Base-by-base conservation (phyloP, 2,329 filamentous ascomycete genomes). In the Ceratocystis destructans region DNA sequence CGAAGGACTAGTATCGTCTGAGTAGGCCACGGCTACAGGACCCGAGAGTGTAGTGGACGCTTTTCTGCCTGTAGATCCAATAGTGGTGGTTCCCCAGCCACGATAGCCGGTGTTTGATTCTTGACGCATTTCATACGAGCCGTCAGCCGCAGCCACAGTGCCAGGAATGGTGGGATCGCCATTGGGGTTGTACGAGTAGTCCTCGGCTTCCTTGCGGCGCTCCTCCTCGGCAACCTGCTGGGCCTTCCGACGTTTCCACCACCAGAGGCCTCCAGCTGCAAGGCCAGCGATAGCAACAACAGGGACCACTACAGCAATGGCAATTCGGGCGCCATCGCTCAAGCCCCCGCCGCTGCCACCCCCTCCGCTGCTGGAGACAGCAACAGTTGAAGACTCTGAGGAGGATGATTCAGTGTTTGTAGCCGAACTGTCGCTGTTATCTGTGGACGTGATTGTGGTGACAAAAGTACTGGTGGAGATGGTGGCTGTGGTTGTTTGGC, bases 161-260 rank as follows among this genome's bases (percentile, higher is more conserved):
- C 78, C 77, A 5, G 77, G 82, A 12, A 96, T 80, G 0, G 88
- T 90, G 0, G 92, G 90, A 73, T 96, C 92, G 68, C 91, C 87
- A 76, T 97, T 97, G n/a, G 94, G 94, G 75, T 97, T 97, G 79
- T 92, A 97, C 41, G 89, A 87, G 74, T 97, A 97, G 73, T 97
- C 94, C 75, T 97, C 93, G 10, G 96, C 91, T 76, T 99, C 94
- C 78, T 96, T 96, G 69, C 92, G 85, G 63, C 94, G 85, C 72
- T 92, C 85, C 74, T 96, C 94, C 73, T 94, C 90, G 15, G 87
- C 88, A 69, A 85, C 84, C 79, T 90, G 94, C 70, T 87, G 85
- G 72, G 89, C 86, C 78, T 95, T 96, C 69, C 91, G 87, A 78
- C 86, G 91, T 73, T 89, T 86, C 90, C 91, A 99, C 73, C 93